These are phyloP conservation scores for Alternaria dauci DNA, from an alignment of 2,329 filamentous ascomycete genomes.

Conservation along the genomic window DNA sequence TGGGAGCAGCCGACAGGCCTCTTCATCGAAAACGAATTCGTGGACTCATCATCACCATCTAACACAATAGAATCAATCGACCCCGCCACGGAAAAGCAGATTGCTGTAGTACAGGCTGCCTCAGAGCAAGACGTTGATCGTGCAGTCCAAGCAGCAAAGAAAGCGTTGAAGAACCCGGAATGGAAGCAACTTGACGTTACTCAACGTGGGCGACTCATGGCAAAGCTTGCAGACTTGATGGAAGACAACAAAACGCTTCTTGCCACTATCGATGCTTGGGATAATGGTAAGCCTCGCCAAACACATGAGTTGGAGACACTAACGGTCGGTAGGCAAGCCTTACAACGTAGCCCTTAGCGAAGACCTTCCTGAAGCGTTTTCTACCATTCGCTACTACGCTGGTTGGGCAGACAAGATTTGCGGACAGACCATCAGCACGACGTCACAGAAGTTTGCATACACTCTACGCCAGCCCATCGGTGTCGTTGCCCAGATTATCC, in stretches of 20 bases:
- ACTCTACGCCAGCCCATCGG: conserved; percentile 53
- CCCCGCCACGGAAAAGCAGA: conserved; percentile 39
- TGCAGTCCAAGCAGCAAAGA: conserved; percentile 46
- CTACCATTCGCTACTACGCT: conserved; percentile 70
- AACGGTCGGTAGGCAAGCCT: conserved; percentile 60
- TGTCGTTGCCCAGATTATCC: conserved; percentile 36
- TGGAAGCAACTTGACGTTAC: conserved; percentile 30
- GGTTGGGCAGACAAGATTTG: conserved; percentile 80
- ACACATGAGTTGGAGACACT: background rate
- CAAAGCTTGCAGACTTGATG: conserved; percentile 39
- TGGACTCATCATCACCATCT: conserved; percentile 46
- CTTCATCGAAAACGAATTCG: conserved; percentile 58
- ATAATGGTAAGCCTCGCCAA: conserved; percentile 66
- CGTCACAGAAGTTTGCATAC: conserved; percentile 73
- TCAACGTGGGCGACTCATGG: conserved; percentile 32
- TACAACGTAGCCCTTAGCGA: conserved; percentile 68
- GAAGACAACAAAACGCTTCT: conserved; percentile 35
- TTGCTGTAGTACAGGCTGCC: conserved; percentile 44
- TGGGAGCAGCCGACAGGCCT: conserved; percentile 53
- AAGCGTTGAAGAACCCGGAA: conserved; percentile 29
- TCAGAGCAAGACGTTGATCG: conserved; percentile 46
- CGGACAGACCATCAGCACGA: conserved; percentile 72
- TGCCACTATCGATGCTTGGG: conserved; percentile 62
- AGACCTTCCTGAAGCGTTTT: conserved; percentile 67
- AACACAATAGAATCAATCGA: conserved; percentile 26